Conservation (phyloP, 75 land plant genomes). For the Picea sitchensis region DNA sequence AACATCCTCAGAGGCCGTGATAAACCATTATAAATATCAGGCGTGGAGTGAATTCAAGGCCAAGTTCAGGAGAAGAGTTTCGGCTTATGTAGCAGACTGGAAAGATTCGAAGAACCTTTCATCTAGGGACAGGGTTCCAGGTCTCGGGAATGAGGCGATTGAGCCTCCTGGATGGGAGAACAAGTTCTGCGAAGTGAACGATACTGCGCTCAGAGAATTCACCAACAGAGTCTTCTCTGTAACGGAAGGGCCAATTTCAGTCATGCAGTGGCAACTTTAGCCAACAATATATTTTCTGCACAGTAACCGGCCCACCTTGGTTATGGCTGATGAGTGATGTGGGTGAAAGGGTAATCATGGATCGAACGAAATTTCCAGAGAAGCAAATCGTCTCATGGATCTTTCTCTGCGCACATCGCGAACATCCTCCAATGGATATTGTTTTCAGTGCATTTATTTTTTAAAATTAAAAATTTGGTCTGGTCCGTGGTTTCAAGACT, state of each 20-base stretch:
- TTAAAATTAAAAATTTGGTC: no score
- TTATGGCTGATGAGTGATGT: no score
- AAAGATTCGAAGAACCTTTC: slow-evolving; percentile 23
- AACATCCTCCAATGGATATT: no score
- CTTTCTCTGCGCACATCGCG: no score
- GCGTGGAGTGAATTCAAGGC: slow-evolving; percentile 38
- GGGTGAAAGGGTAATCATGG: no score
- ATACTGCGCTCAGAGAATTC: slow-evolving; percentile 22
- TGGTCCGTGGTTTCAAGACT: no score
- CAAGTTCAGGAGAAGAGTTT: slow-evolving; percentile 38
- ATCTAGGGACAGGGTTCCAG: slow-evolving; percentile 38
- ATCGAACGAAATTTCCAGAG: no score
- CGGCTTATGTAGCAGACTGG: slow-evolving; percentile 47
- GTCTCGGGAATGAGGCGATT: slow-evolving; percentile 24
- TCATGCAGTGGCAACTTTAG: slow-evolving; percentile 4
- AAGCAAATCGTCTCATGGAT: no score
- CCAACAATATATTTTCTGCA: no score
- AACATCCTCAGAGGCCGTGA: slow-evolving; percentile 17
- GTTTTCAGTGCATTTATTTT: no score
- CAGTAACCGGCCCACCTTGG: no score
- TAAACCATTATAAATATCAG: slow-evolving; percentile 52
- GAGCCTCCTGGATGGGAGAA: slow-evolving; percentile 33
- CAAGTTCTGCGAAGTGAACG: slow-evolving; percentile 31
- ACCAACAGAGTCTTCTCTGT: neutral
- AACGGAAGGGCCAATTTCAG: neutral